Percentiles rank a stretch among this genome's conserved stretches.
These are phyloP conservation scores for Lachancea dasiensis DNA, from an alignment of 805 yeast species.

Conservation along the genomic window DNA sequence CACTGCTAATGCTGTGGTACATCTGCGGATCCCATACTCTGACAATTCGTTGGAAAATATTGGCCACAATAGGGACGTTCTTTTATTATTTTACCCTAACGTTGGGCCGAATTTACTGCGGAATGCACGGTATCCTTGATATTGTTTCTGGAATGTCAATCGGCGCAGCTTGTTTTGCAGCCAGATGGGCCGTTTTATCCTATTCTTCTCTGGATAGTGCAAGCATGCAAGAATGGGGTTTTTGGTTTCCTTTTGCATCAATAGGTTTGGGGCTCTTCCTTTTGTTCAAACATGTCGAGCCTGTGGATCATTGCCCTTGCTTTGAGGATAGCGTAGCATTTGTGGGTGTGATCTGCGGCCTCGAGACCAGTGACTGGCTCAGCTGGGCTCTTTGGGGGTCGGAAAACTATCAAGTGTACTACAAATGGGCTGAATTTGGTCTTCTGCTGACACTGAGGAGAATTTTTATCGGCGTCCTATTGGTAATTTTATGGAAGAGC, in stretches of 20 bases:
- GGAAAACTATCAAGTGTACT: constrained; percentile 3
- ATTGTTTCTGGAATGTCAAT: constrained; percentile 56
- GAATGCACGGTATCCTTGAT: constrained; percentile 94
- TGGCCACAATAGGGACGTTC: constrained; percentile 10
- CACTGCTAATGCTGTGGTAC: constrained; percentile 41
- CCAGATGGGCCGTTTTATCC: constrained; percentile 38
- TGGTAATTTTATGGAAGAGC: constrained; percentile 67
- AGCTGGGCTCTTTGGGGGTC: constrained; percentile 36
- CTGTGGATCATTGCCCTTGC: constrained; percentile 93
- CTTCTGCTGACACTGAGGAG: constrained; percentile 37
- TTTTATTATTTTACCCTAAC: constrained; percentile 59
- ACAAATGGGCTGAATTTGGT: constrained; percentile 9
- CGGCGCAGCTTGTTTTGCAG: constrained; percentile 50
- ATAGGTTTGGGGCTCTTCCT: constrained; percentile 41
- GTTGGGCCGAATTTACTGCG: constrained; percentile 84
- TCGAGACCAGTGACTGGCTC: constrained; percentile 57
- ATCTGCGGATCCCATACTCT: constrained; percentile 13
- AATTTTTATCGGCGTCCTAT: constrained; percentile 51
- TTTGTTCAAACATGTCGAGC: constrained; percentile 69
- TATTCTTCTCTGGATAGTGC: constrained; percentile 44
- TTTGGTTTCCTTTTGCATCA: constrained; percentile 33
- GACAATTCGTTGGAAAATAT: constrained; percentile 5
- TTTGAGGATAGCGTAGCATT: constrained; percentile 94
- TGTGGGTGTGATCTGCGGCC: constrained; percentile 77
- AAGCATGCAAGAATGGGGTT: constrained; percentile 17